phyloP scores from a whole-genome alignment of 768 basidiomycete genomes.

The Trametes sanguinea region DNA sequence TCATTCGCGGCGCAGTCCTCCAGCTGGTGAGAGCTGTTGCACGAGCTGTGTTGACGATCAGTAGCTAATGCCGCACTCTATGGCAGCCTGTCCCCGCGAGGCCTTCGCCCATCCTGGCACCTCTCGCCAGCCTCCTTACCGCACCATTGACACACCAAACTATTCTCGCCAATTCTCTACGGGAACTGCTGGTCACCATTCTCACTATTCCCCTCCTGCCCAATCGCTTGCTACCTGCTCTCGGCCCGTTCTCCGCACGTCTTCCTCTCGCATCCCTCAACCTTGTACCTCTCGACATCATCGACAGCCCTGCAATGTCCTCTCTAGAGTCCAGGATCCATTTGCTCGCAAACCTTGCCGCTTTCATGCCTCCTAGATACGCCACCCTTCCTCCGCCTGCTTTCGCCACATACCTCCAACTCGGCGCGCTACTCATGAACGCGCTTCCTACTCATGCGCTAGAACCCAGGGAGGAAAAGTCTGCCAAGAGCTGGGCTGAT shows the following conservation, averaged over 20 bases:
- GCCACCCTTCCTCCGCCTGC: conserved; percentile 45
- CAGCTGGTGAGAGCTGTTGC: conserved; percentile 48
- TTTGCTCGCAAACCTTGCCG: conserved; percentile 70
- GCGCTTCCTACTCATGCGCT: conserved; percentile 54
- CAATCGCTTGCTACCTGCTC: conserved; percentile 61
- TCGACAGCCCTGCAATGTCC: conserved; percentile 4
- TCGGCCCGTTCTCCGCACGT: conserved; percentile 63
- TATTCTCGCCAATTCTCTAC: conserved; percentile 38
- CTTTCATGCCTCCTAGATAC: conserved; percentile 67
- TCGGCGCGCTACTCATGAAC: conserved; percentile 54
- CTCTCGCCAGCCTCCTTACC: conserved; percentile 49
- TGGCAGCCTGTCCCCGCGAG: conserved; percentile 61
- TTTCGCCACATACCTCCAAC: conserved; percentile 53
- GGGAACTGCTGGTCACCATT: conserved; percentile 51
- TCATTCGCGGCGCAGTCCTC: conserved; percentile 44
- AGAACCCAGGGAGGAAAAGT: conserved; percentile 41
- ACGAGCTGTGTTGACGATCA: not conserved
- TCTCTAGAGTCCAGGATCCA: conserved; percentile 44
- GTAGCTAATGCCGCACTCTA: not conserved
- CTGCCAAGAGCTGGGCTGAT: conserved; percentile 19
- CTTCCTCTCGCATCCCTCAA: conserved; percentile 56
- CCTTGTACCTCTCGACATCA: conserved; percentile 32
- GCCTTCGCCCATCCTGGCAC: conserved; percentile 50
- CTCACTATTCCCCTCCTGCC: conserved; percentile 79
- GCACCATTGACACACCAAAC: conserved; percentile 40